Conservation (phyloP, 2,329 filamentous ascomycete species). For the Leptographium lundbergii region DNA sequence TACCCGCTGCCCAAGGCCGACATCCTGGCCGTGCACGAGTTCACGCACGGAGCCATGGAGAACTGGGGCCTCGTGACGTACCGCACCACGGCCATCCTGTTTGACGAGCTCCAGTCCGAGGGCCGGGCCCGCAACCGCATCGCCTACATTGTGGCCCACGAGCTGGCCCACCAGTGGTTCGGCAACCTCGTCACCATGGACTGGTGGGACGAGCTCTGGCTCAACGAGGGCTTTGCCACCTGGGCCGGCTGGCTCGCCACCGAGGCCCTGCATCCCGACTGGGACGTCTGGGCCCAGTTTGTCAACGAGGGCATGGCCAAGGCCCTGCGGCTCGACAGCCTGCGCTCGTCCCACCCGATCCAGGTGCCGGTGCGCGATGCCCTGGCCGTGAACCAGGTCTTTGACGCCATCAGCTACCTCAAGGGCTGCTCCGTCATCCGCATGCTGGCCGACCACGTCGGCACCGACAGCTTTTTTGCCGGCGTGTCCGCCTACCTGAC, state of each 20-base stretch:
- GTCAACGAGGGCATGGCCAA: slow-evolving; percentile 89
- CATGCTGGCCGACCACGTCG: slow-evolving; percentile 87
- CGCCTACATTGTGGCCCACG: slow-evolving; percentile 96
- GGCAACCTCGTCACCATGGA: slow-evolving; percentile 97
- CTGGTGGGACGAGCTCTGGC: slow-evolving; percentile 95
- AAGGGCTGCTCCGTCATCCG: slow-evolving; percentile 95
- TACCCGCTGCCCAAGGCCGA: slow-evolving; percentile 90
- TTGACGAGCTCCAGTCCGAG: slow-evolving; percentile 85
- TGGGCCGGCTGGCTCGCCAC: slow-evolving; percentile 95
- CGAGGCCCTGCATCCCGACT: slow-evolving; percentile 87
- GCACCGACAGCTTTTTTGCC: slow-evolving; percentile 75
- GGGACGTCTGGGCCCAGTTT: slow-evolving; percentile 97
- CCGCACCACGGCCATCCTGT: slow-evolving; percentile 88
- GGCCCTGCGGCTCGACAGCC: slow-evolving; percentile 78
- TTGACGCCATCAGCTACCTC: slow-evolving; percentile 90
- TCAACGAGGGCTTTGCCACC: slow-evolving; percentile 95
- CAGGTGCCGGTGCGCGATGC: slow-evolving; percentile 91
- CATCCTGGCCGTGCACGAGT: slow-evolving; percentile 83
- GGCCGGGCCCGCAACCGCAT: slow-evolving; percentile 84
- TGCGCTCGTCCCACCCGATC: slow-evolving; percentile 88
- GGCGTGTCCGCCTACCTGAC: slow-evolving; percentile 86
- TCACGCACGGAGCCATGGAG: slow-evolving; percentile 82
- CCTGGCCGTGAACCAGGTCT: slow-evolving; percentile 94
- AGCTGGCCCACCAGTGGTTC: slow-evolving; percentile 97
- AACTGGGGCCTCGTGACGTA: slow-evolving; percentile 97